A percentile compares a stretch with the other conserved stretches of the same genome.
Evolutionary conservation across 176 grass and related monocot genomes (phyloP).

Genomic region (Oryza nivara): DNA sequence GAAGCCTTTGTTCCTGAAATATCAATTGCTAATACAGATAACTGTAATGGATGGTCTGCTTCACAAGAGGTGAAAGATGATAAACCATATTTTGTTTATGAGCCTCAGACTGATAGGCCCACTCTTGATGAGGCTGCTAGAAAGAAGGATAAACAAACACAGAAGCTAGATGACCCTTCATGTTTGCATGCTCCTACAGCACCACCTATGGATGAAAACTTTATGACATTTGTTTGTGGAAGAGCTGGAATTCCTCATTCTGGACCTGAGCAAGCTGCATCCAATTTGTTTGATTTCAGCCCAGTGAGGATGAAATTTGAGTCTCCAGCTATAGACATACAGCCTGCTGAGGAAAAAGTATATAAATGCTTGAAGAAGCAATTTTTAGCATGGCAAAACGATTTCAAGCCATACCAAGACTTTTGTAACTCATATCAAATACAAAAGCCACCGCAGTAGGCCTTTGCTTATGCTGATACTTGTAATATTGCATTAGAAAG

Average conservation of each 20-base stretch:
- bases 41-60: conserved; percentile 42
- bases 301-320: conserved; percentile 74
- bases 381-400: conserved; percentile 70
- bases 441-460: conserved; percentile 44
- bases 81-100: conserved; percentile 81
- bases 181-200: conserved; percentile 30
- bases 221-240: conserved; percentile 75
- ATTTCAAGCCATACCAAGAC: conserved; percentile 78
- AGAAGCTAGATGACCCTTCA: conserved; percentile 7
- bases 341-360: conserved; percentile 50
- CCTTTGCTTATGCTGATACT: background rate
- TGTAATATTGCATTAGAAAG: background rate
- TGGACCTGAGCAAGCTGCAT: conserved; percentile 36
- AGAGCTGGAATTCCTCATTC: conserved; percentile 50
- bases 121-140: conserved; percentile 29
- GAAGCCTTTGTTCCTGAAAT: conserved; percentile 64
- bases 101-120: conserved; percentile 46
- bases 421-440: conserved; percentile 70
- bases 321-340: conserved; percentile 43
- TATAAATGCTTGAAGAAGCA: conserved; percentile 69
- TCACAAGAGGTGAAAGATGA: conserved; percentile 50
- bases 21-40: conserved; percentile 52
- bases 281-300: conserved; percentile 63
- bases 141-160: conserved; percentile 43
- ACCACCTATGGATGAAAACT: conserved; percentile 52